Conservation (phyloP, 805 yeast genomes). For the Saturnispora serradocipensis region DNA sequence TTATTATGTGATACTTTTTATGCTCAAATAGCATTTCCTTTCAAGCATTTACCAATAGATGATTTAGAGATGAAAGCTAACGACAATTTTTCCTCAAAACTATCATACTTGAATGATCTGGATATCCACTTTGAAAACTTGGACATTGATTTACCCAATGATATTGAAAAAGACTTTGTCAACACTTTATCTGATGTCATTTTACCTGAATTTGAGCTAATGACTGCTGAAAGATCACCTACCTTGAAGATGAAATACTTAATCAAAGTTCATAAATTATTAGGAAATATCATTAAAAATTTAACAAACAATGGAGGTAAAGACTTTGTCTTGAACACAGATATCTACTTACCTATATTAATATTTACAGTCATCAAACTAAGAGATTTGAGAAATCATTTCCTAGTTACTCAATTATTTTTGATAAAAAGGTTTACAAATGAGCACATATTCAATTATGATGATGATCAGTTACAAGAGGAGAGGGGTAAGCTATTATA, state of each 20-base stretch:
- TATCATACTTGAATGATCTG: slow-evolving; percentile 20
- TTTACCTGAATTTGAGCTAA: slow-evolving; percentile 25
- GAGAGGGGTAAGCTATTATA: slow-evolving; percentile 28
- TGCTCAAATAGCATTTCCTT: slow-evolving; percentile 26
- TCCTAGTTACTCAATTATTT: slow-evolving; percentile 25
- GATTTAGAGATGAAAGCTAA: slow-evolving; percentile 23
- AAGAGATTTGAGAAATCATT: slow-evolving; percentile 22
- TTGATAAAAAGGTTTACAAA: slow-evolving; percentile 28
- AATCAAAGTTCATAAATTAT: slow-evolving; percentile 23
- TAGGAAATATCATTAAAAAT: slow-evolving; percentile 20
- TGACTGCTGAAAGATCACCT: slow-evolving; percentile 28
- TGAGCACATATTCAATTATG: slow-evolving; percentile 18
- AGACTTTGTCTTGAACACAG: slow-evolving; percentile 23
- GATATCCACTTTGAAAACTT: slow-evolving; percentile 19
- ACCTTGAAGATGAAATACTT: slow-evolving; percentile 27
- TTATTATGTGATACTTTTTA: slow-evolving; percentile 28
- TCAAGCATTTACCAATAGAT: slow-evolving; percentile 23
- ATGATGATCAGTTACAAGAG: slow-evolving; percentile 17
- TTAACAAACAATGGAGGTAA: slow-evolving; percentile 10
- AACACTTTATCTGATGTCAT: slow-evolving; percentile 17
- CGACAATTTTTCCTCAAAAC: slow-evolving; percentile 20
- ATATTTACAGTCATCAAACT: slow-evolving; percentile 27
- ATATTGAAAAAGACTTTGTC: slow-evolving; percentile 19
- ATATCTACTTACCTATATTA: slow-evolving; percentile 27
- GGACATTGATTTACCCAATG: slow-evolving; percentile 23